Percentiles rank a stretch among this genome's conserved stretches.
These are phyloP conservation scores for Tuber microsphaerosporum DNA, from an alignment of 495 filamentous ascomycete genomes.

Conservation along the genomic window DNA sequence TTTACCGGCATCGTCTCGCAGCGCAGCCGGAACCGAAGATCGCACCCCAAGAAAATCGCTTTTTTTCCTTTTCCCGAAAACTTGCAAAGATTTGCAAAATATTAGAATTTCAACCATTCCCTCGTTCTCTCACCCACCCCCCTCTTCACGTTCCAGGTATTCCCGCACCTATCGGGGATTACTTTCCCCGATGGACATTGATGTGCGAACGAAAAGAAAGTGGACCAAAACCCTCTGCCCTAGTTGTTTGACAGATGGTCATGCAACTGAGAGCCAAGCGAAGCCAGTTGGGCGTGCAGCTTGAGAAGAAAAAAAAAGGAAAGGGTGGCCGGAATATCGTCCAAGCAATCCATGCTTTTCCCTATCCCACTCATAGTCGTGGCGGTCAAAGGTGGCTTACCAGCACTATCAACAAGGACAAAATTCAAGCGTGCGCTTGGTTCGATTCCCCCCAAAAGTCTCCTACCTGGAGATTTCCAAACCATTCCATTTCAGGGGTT, in stretches of 20 bases:
- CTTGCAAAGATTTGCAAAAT: not conserved
- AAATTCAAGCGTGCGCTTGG: slow-evolving; percentile 2
- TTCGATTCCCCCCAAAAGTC: not conserved
- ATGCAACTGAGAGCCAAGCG: not conserved
- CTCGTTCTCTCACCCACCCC: not conserved
- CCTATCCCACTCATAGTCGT: slow-evolving; percentile 4
- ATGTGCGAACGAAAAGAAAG: not conserved
- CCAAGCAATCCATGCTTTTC: not conserved
- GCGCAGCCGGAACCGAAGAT: slow-evolving; percentile 36
- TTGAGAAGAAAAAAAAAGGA: not conserved
- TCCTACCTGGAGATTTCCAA: not conserved
- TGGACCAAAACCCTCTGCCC: not conserved
- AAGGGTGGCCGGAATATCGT: not conserved
- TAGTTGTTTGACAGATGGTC: slow-evolving; percentile 1
- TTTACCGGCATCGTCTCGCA: slow-evolving; percentile 35
- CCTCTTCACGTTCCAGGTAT: not conserved
- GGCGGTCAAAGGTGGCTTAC: slow-evolving; percentile 2
- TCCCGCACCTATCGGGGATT: slow-evolving; percentile 6
- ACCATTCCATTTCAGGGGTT: slow-evolving; percentile 3
- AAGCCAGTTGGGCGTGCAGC: not conserved
- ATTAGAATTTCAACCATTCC: not conserved
- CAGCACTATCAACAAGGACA: not conserved
- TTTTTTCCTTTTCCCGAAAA: not conserved
- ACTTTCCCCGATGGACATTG: not conserved
- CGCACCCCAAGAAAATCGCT: slow-evolving; percentile 4